Conservation (phyloP, 1,284 basidiomycete genomes). For the Ustilago nuda region DNA sequence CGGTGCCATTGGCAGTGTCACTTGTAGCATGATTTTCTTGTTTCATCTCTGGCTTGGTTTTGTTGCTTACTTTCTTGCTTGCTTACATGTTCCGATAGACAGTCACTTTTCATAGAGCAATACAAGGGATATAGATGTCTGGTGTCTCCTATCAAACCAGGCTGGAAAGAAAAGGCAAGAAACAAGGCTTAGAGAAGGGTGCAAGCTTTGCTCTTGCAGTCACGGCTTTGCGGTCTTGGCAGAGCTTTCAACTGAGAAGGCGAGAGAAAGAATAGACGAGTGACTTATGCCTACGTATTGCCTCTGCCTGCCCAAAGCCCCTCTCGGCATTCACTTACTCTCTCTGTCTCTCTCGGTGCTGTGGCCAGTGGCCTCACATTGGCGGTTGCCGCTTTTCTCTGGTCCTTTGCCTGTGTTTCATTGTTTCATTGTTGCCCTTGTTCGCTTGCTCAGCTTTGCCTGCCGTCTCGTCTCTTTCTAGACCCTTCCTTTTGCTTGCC, state of each 20-base stretch:
- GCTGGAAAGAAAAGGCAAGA: background rate
- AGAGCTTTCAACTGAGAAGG: conserved; percentile 78
- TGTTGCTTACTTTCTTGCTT: background rate
- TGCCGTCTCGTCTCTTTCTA: too few species aligned
- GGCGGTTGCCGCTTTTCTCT: background rate
- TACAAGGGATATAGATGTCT: conserved; percentile 5
- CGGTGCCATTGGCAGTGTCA: background rate
- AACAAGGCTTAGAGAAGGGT: conserved; percentile 73
- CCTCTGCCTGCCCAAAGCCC: too few species aligned
- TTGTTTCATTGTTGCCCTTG: too few species aligned
- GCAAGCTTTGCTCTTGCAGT: conserved; percentile 71
- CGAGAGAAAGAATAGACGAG: too few species aligned
- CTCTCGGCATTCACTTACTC: background rate
- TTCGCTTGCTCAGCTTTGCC: too few species aligned
- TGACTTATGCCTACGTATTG: too few species aligned
- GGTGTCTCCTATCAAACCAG: background rate
- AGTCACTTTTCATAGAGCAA: background rate
- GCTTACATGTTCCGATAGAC: background rate
- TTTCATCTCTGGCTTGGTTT: background rate
- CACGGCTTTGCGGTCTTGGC: conserved; percentile 78
- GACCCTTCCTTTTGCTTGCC: too few species aligned
- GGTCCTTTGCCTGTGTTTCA: background rate
- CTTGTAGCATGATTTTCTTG: background rate
- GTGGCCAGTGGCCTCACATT: too few species aligned
- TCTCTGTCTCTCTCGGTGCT: background rate